A percentile compares a stretch with the other conserved stretches of the same genome.
These are phyloP conservation scores for Ustilaginoidea virens DNA, from an alignment of 2,329 filamentous ascomycete genomes.

Conservation along the genomic window DNA sequence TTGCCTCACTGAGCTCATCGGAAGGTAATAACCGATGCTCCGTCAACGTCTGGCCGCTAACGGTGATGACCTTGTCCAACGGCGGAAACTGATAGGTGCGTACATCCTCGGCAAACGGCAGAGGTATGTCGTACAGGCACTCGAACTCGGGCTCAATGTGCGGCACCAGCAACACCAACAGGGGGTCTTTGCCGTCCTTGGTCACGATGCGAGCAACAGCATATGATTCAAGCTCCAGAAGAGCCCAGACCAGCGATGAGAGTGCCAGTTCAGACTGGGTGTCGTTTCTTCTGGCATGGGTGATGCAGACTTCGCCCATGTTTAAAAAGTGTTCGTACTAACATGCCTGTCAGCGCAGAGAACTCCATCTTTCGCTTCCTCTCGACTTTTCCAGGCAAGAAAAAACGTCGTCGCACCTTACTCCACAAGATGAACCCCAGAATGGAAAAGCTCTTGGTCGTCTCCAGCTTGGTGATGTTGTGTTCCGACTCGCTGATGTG, in stretches of 20 bases:
- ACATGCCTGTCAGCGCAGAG: background rate
- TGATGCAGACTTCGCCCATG: slow-evolving; percentile 67
- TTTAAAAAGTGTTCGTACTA: slow-evolving; percentile 74
- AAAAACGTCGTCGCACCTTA: slow-evolving; percentile 33
- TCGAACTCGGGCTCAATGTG: slow-evolving; percentile 66
- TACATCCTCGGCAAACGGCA: slow-evolving; percentile 89
- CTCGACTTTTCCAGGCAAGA: background rate
- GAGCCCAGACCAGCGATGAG: slow-evolving; percentile 76
- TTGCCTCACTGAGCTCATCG: slow-evolving; percentile 58
- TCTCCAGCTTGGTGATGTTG: slow-evolving; percentile 79
- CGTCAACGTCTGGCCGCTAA: slow-evolving; percentile 66
- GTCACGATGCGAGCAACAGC: slow-evolving; percentile 73
- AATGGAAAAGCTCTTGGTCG: slow-evolving; percentile 58
- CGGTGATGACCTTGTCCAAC: slow-evolving; percentile 70
- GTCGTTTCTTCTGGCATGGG: slow-evolving; percentile 62
- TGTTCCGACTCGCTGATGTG: slow-evolving; percentile 75
- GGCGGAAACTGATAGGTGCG: slow-evolving; percentile 85
- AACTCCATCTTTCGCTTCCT: too few species aligned
- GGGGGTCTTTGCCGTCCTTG: slow-evolving; percentile 69
- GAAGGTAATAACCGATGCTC: slow-evolving; percentile 74
- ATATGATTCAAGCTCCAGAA: slow-evolving; percentile 72
- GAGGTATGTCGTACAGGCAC: slow-evolving; percentile 74
- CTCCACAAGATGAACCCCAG: slow-evolving; percentile 69
- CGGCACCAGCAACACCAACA: slow-evolving; percentile 65
- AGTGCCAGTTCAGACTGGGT: slow-evolving; percentile 72